Conservation (phyloP, 371 early-diverging fungal species). For the Ecytonucleospora hepatopenaei region DNA sequence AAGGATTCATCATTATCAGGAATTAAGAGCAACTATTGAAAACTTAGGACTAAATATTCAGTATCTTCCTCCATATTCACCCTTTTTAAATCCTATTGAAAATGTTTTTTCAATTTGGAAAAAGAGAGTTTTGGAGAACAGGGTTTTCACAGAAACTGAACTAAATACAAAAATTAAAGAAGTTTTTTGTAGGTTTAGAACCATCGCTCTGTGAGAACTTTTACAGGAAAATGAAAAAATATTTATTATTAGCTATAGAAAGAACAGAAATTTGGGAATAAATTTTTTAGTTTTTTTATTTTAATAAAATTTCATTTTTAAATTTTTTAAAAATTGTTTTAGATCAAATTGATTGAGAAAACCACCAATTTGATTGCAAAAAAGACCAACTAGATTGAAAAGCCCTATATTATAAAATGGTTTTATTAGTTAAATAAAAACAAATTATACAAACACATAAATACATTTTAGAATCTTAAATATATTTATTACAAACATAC, state of each 20-base stretch:
- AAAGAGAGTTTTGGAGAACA: neutral
- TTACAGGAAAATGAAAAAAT: neutral
- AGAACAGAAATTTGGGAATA: neutral
- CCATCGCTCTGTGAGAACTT: neutral
- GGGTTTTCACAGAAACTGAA: neutral
- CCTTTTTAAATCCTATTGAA: conserved; percentile 4
- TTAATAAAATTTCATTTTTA: neutral
- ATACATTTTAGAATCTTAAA: too few relatives aligned
- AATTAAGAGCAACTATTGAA: neutral
- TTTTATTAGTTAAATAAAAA: too few relatives aligned
- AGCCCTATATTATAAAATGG: too few relatives aligned
- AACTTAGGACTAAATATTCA: neutral
- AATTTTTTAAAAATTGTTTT: neutral
- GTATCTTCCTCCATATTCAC: neutral
- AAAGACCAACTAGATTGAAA: neutral
- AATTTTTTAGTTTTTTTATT: neutral
- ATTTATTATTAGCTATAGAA: neutral
- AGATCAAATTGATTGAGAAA: neutral
- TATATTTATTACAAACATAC: too few relatives aligned
- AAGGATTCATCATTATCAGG: neutral
- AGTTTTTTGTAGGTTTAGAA: neutral
- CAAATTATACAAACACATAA: too few relatives aligned
- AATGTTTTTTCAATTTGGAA: neutral
- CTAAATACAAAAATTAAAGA: neutral
- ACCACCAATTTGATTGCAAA: neutral